A percentile compares a stretch with the other conserved stretches of the same genome.
Conservation (phyloP, 208 protist genomes). For the Crithidia thermophila region DNA sequence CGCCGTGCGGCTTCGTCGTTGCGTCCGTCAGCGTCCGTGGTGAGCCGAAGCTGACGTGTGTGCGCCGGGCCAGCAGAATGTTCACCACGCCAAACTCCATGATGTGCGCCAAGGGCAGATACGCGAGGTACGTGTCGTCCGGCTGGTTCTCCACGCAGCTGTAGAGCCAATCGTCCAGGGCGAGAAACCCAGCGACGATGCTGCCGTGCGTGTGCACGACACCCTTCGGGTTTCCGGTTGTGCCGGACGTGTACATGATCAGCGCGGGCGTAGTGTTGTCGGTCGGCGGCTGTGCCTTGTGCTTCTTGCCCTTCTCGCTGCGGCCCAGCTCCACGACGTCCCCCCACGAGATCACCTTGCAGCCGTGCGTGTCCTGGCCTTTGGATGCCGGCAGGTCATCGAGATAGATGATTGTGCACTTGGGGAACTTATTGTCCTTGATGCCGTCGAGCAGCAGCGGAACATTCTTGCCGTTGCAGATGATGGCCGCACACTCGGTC, state of each 20-base stretch:
- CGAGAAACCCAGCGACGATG: conserved; percentile 47
- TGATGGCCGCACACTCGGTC: conserved; percentile 55
- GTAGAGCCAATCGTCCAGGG: conserved; percentile 40
- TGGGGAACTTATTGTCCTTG: conserved; percentile 30
- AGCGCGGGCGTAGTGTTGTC: conserved; percentile 39
- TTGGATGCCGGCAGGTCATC: conserved; percentile 35
- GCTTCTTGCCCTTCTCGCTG: conserved; percentile 13
- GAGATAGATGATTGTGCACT: conserved; percentile 59
- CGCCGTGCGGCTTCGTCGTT: conserved; percentile 72
- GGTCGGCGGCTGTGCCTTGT: conserved; percentile 3
- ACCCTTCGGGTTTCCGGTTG: conserved; percentile 90
- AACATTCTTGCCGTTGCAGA: conserved; percentile 70
- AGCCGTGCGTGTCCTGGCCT: conserved; percentile 16
- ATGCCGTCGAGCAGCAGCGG: conserved; percentile 45
- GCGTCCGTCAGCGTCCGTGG: conserved; percentile 81
- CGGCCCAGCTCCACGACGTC: conserved; percentile 55
- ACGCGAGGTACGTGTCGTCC: conserved; percentile 79
- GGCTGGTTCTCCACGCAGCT: conserved; percentile 3
- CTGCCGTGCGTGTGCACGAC: conserved; percentile 84
- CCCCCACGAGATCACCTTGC: conserved; percentile 43
- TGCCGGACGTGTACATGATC: conserved; percentile 81
- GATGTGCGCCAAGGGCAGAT: conserved; percentile 93
- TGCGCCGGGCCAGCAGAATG: conserved; percentile 69
- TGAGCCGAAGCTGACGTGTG: conserved; percentile 74
- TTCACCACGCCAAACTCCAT: conserved; percentile 83